Percentiles rank a stretch among this genome's conserved stretches.
phyloP scores from a whole-genome alignment of 2,329 filamentous ascomycete species.

The Diaporthe caulivora region DNA sequence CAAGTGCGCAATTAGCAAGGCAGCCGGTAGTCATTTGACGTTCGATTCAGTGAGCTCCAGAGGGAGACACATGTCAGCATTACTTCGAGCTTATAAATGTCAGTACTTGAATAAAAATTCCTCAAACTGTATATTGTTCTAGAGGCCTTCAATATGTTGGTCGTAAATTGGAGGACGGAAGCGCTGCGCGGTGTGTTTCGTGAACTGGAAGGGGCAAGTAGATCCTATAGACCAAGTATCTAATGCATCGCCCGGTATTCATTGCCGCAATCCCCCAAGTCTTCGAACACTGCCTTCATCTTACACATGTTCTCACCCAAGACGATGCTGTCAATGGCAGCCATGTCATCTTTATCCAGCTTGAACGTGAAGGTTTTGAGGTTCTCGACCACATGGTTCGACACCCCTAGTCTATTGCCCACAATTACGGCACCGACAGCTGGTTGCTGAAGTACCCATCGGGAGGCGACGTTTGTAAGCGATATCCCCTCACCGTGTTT shows the following conservation, averaged over 20 bases:
- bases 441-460: slow-evolving; percentile 51
- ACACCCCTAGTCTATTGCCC: slow-evolving; percentile 48
- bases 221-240: not conserved
- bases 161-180: not conserved
- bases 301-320: slow-evolving; percentile 41
- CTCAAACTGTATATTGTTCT: not conserved
- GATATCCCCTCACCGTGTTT: slow-evolving; percentile 45
- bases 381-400: slow-evolving; percentile 46
- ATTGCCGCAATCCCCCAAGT: slow-evolving; percentile 50
- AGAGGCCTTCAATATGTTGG: not conserved
- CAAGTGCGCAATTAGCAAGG: not conserved
- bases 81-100: not conserved
- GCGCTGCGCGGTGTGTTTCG: no score
- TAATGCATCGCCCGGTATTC: slow-evolving; percentile 49
- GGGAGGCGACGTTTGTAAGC: slow-evolving; percentile 48
- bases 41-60: not conserved
- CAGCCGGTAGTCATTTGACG: not conserved
- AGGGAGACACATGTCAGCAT: not conserved
- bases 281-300: slow-evolving; percentile 42
- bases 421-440: slow-evolving; percentile 52
- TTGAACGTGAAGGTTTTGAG: slow-evolving; percentile 44
- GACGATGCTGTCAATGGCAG: slow-evolving; percentile 44
- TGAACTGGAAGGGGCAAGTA: no score
- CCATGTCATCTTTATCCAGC: slow-evolving; percentile 44
- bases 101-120: not conserved